Evolutionary conservation across 139 green algal genomes (phyloP), one percentile per base, ranked within the genome.

Genomic region (Coelastrella sp.): DNA sequence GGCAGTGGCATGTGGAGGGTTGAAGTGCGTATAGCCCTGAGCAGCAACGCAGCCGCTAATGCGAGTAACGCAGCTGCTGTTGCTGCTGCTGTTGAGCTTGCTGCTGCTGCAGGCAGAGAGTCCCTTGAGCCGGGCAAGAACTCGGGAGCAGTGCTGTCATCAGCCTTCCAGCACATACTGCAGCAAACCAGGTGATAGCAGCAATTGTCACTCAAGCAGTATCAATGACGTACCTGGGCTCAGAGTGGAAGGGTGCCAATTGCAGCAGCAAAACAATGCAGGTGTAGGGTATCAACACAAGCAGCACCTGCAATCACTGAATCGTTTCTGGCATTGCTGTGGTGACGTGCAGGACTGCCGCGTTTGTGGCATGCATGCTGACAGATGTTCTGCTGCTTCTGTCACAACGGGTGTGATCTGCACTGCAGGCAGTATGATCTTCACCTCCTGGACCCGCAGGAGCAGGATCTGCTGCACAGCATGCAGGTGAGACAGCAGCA

Each of bases 401-500:
- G n/a, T 19, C 57, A 19, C 8, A 8, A 8, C 22, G 19, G 59
- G n/a, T 87, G 82, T n/a, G 5, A 22, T 70, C 19, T 60, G 8
- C 20, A 49, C 35, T 86, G 86, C 76, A 90, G 84, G 68, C 57
- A 87, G 63, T 66, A 93, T 57, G 94, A 96, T 66, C 70, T 60
- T 0, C 91, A 93, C 66, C 78, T 96, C 78, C 79, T 96, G 56
- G 82, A 84, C 7, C 35, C 70, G 1, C 63, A 89, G n/a, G 93
- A 96, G 90, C 66, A 70, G 14, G 25, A 14, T 0, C 25, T 95
- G 6, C 65, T 92, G 24, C 19, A 57, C 1, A 76, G 56, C 22
- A 96, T 94, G 81, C 90, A 92, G 90, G 93, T 92, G 78, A 73
- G 87, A 49, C 35, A 6, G 6, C 27, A 59, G 57, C 57, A 68